Evolutionary conservation across 345 rosid species (phyloP), one percentile per base, ranked within the genome.

Genomic region (Hevea brasiliensis): DNA sequence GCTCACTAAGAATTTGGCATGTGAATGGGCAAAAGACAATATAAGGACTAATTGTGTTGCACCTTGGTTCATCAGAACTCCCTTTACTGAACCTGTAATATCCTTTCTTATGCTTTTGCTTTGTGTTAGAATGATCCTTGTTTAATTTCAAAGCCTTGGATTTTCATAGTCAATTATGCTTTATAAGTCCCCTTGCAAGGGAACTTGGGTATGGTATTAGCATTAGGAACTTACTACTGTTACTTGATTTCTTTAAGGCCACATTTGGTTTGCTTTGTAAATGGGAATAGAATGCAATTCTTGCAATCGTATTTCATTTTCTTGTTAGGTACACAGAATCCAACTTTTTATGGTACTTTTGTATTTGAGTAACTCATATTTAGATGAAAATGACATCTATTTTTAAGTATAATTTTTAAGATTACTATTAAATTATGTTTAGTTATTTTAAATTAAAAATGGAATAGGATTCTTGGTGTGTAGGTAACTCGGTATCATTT

Each of bases 21-120:
- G 70, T 44, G 70, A 65, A 54, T 73, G 70, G 76, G 70, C 76
- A 41, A 64, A 64, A n/a, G 64, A 73, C 50, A 64, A 64, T 37
- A 73, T 64, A 51, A 53, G 70, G 70, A 10, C 23, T 32, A 64
- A 73, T 27, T 53, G 55, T 17, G 70, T 65, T 15, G 62, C 70
- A 7, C 70, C 70, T 26, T 65, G 70, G 70, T 73, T 50, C 64
- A 64, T 53, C 41, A 40, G 37, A 55, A 64, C 70, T 54, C 27
- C 70, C 1, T 35, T 62, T 35, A 48, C 61, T 23, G n/a, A 72
- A 51, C 24, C 4, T 23, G 61, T 61, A 72, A 68, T 26, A 15
- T 45, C 54, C 55, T 65, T 44, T 65, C 20, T 35, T 5, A 2
- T 44, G 54, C 37, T 64, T 41, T 0, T 17, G 42, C 17, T 29